These are phyloP conservation scores for Trichomonascaceae sp. DNA, from an alignment of 1,139 yeast species.

Conservation along the genomic window DNA sequence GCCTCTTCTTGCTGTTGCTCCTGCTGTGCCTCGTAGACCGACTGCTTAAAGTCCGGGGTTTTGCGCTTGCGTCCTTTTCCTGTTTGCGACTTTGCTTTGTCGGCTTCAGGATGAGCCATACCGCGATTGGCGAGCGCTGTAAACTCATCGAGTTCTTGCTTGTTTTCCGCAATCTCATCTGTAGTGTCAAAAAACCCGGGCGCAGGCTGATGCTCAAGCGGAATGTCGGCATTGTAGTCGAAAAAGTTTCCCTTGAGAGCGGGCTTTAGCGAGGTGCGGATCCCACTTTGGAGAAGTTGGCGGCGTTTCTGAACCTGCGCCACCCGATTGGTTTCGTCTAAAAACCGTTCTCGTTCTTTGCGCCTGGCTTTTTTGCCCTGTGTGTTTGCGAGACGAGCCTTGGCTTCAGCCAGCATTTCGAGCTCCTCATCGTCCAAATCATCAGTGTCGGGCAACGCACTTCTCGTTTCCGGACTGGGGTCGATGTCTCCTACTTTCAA, in stretches of 20 bases:
- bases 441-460: constrained; percentile 69
- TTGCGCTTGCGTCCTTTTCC: constrained; percentile 18
- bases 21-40: constrained; percentile 29
- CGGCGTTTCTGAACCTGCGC: constrained; percentile 72
- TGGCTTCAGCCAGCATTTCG: constrained; percentile 90
- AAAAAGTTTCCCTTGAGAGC: constrained; percentile 32
- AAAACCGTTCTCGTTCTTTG: constrained; percentile 72
- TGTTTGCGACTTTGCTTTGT: constrained; percentile 31
- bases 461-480: constrained; percentile 64
- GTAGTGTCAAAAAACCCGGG: constrained; percentile 57
- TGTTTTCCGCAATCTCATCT: constrained; percentile 39
- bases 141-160: constrained; percentile 30
- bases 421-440: constrained; percentile 78
- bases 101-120: constrained; percentile 31
- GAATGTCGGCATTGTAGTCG: constrained; percentile 74
- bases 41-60: constrained; percentile 21
- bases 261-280: constrained; percentile 42
- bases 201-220: constrained; percentile 63
- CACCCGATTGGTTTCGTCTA: constrained; percentile 59
- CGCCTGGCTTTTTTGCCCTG: constrained; percentile 93
- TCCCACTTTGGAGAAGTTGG: constrained; percentile 78
- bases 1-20: constrained; percentile 23
- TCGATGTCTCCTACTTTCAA: constrained; percentile 42
- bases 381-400: constrained; percentile 82
- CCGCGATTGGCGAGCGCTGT: constrained; percentile 33